Evolutionary conservation across 2,329 filamentous ascomycete genomes (phyloP), one percentile per base, ranked within the genome.

Genomic region (Ascochyta pisi): DNA sequence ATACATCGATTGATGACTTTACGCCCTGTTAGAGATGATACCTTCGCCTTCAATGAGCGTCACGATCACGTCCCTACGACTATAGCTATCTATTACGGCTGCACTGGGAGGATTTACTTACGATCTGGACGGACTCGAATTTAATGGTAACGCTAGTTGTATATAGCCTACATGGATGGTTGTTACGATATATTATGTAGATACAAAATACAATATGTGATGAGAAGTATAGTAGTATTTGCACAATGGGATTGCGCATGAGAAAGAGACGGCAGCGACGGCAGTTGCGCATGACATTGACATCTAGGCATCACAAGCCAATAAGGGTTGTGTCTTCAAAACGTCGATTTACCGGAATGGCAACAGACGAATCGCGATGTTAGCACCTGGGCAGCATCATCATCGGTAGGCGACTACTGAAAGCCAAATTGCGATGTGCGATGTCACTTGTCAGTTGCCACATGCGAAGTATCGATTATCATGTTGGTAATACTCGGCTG

Each of bases 31-130:
- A 66, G 60, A 62, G 57, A 66, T 60, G 63, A 66, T 64, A 64
- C 63, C 61, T 54, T 44, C 63, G 64, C 63, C 65, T 68, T 69
- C 65, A 58, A 58, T 69, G 66, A 63, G 64, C 64, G 61, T 66
- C 62, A 69, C 61, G 66, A 65, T 67, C 55, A 65, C 47, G 46
- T 55, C 61, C 48, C 57, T 55, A 61, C 39, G 59, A 60, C 50
- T 59, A 65, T 57, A 57, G 49, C 57, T 53, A 55, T 33, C 12
- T 51, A 15, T 26, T 45, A 46, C 35, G 51, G 45, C 39, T 51
- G 53, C 38, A 45, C 23, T 52, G 49, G 39, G 44, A 49, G 39
- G 44, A 57, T 10, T 37, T 24, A 37, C 5, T 49, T 24, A 45
- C 34, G 49, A 52, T 44, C 40, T 45, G 44, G 38, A 52, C 35